Evolutionary conservation across 495 filamentous ascomycete species (phyloP), one percentile per base, ranked within the genome.

Genomic region (Aspergillus ostianus): DNA sequence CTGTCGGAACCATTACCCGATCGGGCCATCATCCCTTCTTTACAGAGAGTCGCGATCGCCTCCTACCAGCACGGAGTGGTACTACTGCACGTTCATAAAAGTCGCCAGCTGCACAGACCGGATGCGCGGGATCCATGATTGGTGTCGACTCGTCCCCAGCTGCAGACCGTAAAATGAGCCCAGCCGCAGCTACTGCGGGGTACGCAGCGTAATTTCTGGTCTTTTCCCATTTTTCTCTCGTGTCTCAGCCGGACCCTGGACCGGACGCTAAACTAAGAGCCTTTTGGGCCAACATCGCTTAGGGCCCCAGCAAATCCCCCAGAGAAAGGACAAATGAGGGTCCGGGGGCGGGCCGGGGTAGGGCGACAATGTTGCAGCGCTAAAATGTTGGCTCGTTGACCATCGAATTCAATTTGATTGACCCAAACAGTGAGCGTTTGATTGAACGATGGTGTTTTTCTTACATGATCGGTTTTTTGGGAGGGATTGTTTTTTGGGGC

Each of bases 261-360:
- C 19, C 15, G 29, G 45, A 26, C 23, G 8, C 51, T 26, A 17
- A n/a, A 49, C 56, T 52, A 50, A 52, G 32, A 58, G 21, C 8
- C 36, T 47, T 30, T 41, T 29, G 41, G 20, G 13, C 51, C 51
- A 36, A 19, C 36, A 36, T 49, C 48, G 54, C 49, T 57, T 57
- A 10, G 52, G 47, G 36, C 36, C 36, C 5, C 10, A 41, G 36
- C 48, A 18, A 56, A 10, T 32, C 44, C 51, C 20, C 61, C 47
- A 48, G 49, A 59, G 48, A 41, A 21, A 47, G 57, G 59, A 47
- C 61, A 62, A 64, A 67, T 67, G 65, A 64, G 65, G 61, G 63
- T 67, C 62, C 62, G 65, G 65, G 65, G 65, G 62, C 62, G 65
- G 65, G 53, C 62, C 57, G 55, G 63, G 23, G 36, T 18, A 54